phyloP scores from a whole-genome alignment of 768 basidiomycete species.

The Phylloporus arenicola region DNA sequence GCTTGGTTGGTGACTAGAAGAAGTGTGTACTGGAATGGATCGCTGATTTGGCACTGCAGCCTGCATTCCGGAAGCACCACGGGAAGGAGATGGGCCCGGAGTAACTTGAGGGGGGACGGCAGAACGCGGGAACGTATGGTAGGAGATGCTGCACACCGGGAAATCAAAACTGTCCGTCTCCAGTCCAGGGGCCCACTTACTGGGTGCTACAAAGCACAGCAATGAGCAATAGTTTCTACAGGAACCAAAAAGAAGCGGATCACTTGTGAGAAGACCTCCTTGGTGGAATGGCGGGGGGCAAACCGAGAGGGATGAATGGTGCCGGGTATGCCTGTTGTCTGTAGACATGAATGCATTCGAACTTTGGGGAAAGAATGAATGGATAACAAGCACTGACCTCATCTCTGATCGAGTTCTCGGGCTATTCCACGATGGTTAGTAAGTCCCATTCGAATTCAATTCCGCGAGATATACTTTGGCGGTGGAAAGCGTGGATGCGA shows the following conservation, averaged over 20 bases:
- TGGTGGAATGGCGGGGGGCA: conserved; percentile 13
- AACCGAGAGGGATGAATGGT: conserved; percentile 18
- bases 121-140: conserved; percentile 28
- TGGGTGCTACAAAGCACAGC: conserved; percentile 10
- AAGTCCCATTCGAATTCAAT: background rate
- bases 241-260: conserved; percentile 1
- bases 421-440: conserved; percentile 11
- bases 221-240: conserved; percentile 4
- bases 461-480: conserved; percentile 14
- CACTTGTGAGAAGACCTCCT: conserved; percentile 20
- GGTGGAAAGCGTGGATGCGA: conserved; percentile 13
- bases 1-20: conserved; percentile 7
- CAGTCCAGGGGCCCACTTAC: conserved; percentile 21
- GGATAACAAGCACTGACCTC: conserved; percentile 4
- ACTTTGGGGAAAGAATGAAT: background rate
- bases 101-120: background rate
- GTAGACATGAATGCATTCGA: background rate
- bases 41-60: conserved; percentile 4
- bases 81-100: background rate
- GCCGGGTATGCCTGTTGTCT: conserved; percentile 17
- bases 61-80: background rate
- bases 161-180: conserved; percentile 9
- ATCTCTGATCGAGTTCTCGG: conserved; percentile 6
- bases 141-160: conserved; percentile 15
- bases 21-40: background rate